These are phyloP conservation scores for Cladosporium cucumerinum DNA, from an alignment of 2,329 filamentous ascomycete species.

Conservation along the genomic window DNA sequence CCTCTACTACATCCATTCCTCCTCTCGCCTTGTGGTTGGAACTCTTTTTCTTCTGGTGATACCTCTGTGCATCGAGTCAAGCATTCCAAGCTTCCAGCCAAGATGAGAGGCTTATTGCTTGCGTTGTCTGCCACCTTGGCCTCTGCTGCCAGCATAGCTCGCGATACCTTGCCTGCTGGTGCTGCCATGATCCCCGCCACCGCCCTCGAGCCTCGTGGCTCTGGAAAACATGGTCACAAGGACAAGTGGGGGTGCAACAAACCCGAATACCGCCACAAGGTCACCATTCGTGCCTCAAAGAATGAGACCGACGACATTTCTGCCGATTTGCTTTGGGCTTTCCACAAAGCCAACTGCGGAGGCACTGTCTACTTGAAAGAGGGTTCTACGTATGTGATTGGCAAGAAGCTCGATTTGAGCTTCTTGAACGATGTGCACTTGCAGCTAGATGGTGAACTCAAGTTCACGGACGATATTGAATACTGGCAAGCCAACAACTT, in stretches of 20 bases:
- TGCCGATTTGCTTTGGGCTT: conserved; percentile 52
- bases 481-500: conserved; percentile 42
- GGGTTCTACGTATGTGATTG: conserved; percentile 56
- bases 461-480: conserved; percentile 67
- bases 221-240: conserved; percentile 7
- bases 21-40: not conserved
- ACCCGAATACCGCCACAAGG: conserved; percentile 39
- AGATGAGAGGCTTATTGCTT: conserved; percentile 12
- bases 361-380: conserved; percentile 55
- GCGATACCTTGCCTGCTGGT: conserved; percentile 10
- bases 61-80: not conserved
- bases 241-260: conserved; percentile 20
- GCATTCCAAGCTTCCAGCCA: conserved; percentile 6
- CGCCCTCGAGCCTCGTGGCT: not conserved
- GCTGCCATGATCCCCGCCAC: conserved; percentile 3
- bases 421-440: conserved; percentile 58
- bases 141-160: conserved; percentile 15
- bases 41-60: not conserved
- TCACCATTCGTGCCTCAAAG: conserved; percentile 53
- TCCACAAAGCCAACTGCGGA: conserved; percentile 57
- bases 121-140: conserved; percentile 7
- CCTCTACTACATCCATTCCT: not conserved
- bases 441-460: conserved; percentile 54
- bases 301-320: conserved; percentile 57
- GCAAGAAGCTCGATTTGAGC: conserved; percentile 57